Evolutionary conservation across 2,329 filamentous ascomycete genomes (phyloP).

Genomic region (Phaeosphaeria sp.): DNA sequence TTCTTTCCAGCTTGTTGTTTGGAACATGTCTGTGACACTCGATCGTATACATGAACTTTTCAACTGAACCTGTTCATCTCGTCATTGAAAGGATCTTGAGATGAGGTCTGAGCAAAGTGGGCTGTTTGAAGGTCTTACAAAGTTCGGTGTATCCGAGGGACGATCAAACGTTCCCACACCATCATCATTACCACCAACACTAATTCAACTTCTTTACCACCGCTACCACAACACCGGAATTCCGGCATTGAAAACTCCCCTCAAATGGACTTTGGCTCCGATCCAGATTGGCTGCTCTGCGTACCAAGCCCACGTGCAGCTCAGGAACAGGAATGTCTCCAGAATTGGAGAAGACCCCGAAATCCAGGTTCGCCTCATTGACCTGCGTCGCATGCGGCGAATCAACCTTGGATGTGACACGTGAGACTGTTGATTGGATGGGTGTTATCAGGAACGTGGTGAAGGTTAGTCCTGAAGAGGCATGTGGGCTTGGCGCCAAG

Average conservation of each 20-base stretch:
- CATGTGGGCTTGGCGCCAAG: constrained; percentile 30
- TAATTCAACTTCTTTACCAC: neutral
- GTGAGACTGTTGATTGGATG: constrained; percentile 35
- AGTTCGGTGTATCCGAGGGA: neutral
- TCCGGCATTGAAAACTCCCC: neutral
- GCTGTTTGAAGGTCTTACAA: neutral
- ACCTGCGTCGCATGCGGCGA: constrained; percentile 12
- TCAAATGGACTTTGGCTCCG: neutral
- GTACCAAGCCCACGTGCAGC: constrained; percentile 16
- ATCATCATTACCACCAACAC: neutral
- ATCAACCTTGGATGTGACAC: constrained; percentile 21
- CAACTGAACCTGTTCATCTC: neutral
- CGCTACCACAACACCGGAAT: neutral
- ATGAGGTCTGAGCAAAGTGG: neutral
- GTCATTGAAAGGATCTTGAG: neutral
- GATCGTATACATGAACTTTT: neutral
- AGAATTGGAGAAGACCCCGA: constrained; percentile 7
- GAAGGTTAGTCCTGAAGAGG: constrained; percentile 22
- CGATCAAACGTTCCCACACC: neutral
- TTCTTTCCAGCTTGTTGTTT: neutral
- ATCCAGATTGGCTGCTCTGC: neutral
- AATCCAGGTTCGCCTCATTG: constrained; percentile 18
- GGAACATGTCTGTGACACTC: neutral
- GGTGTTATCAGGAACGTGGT: constrained; percentile 29
- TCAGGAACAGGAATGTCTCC: neutral